A percentile compares a stretch with the other conserved stretches of the same genome.
Conservation (phyloP, 805 yeast genomes). For the Cyberlindnera suaveolens region DNA sequence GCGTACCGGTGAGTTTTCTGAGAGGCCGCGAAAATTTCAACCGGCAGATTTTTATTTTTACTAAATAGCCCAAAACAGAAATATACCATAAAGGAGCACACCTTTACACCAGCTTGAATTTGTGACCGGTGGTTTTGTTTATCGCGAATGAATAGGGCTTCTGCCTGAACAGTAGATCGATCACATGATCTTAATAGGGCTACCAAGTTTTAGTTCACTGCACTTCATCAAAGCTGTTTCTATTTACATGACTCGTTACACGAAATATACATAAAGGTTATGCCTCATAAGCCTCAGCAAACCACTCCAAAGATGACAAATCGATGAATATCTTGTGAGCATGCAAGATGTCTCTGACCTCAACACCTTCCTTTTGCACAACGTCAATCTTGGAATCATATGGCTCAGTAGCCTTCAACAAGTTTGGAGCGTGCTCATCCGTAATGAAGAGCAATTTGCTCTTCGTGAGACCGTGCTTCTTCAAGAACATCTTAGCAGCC, state of each 20-base stretch:
- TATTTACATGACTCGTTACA: slow-evolving; percentile 9
- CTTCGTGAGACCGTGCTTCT: slow-evolving; percentile 41
- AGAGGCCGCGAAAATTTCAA: too few relatives aligned
- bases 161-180: not conserved
- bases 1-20: not conserved
- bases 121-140: too few relatives aligned
- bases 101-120: too few relatives aligned
- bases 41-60: too few relatives aligned
- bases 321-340: slow-evolving; percentile 76
- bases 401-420: slow-evolving; percentile 50
- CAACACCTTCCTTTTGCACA: slow-evolving; percentile 68
- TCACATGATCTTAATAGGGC: too few relatives aligned
- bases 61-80: too few relatives aligned
- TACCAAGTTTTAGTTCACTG: too few relatives aligned
- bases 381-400: slow-evolving; percentile 54
- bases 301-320: slow-evolving; percentile 61
- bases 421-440: slow-evolving; percentile 49
- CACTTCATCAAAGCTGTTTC: not conserved
- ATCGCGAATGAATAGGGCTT: not conserved
- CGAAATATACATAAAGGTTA: not conserved
- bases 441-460: slow-evolving; percentile 65
- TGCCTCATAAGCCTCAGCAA: slow-evolving; percentile 26
- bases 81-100: too few relatives aligned
- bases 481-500: slow-evolving; percentile 44
- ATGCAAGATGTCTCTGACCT: slow-evolving; percentile 76